Conservation (phyloP, 2,329 filamentous ascomycete genomes). For the Pseudocercospora crystallina region DNA sequence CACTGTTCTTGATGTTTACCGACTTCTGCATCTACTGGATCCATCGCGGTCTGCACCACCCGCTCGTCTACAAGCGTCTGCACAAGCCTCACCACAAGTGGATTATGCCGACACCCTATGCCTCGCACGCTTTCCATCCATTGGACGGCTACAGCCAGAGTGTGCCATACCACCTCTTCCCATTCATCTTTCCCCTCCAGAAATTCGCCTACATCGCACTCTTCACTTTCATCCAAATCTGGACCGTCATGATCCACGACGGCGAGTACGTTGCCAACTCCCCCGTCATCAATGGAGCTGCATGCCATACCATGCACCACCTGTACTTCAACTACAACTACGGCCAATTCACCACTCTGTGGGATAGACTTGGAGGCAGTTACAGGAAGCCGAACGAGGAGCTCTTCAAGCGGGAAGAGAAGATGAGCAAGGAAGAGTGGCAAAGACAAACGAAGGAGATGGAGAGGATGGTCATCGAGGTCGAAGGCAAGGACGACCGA, state of each 20-base stretch:
- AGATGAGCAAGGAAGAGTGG: slow-evolving; percentile 82
- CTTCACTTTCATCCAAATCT: slow-evolving; percentile 92
- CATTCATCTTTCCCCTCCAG: slow-evolving; percentile 87
- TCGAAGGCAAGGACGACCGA: slow-evolving; percentile 59
- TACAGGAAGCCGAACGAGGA: slow-evolving; percentile 84
- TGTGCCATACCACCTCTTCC: slow-evolving; percentile 88
- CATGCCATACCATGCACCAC: slow-evolving; percentile 92
- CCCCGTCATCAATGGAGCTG: slow-evolving; percentile 89
- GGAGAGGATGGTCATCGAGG: slow-evolving; percentile 72
- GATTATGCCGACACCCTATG: slow-evolving; percentile 96
- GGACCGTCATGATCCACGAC: slow-evolving; percentile 95
- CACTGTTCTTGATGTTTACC: slow-evolving; percentile 83
- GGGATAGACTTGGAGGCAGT: slow-evolving; percentile 83
- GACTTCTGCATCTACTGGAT: slow-evolving; percentile 91
- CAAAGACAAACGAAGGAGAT: slow-evolving; percentile 73
- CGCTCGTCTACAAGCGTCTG: slow-evolving; percentile 76
- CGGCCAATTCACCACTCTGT: slow-evolving; percentile 88
- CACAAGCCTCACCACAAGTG: slow-evolving; percentile 99
- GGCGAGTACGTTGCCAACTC: slow-evolving; percentile 91
- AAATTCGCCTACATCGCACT: slow-evolving; percentile 84
- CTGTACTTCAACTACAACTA: slow-evolving; percentile 89
- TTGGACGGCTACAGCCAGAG: slow-evolving; percentile 87
- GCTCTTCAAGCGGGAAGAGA: slow-evolving; percentile 79
- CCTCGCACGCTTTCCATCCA: slow-evolving; percentile 92
- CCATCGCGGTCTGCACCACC: slow-evolving; percentile 81